Base-by-base conservation (phyloP, 1,139 yeast genomes). In the Protomyces gravidus region DNA sequence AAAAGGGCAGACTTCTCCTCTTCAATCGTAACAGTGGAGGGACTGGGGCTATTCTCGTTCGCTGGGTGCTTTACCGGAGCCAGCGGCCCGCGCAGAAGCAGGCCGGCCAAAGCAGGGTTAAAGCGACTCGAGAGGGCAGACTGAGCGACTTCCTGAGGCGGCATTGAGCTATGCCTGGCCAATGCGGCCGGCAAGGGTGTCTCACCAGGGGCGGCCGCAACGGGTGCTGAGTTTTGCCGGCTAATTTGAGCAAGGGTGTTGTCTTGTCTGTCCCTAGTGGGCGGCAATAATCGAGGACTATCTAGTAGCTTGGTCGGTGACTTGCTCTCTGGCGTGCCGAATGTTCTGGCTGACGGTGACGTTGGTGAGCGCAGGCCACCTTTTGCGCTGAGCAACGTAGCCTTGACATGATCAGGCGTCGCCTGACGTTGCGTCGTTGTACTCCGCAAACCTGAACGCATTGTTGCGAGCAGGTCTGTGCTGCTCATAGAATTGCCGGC, bases 291-390 rank as follows among this genome's bases (percentile, higher is more conserved):
- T 2, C 25, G 42, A 19, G 42, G 42, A 23, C 42, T 36, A 7
- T 36, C 23, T 2, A 7, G 11, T 9, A 36, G 21, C 9, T 36
- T 36, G 21, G 11, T 17, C 23, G 42, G 42, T 17, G 42, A 15
- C 19, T 4, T 2, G 4, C 23, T 36, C 21, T n/a, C 42, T 1
- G 21, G 11, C 5, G 21, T 17, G 42, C 42, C 42, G 9, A 17
- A 36, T 17, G 42, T 36, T 23, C 7, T 36, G 42, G 19, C 9
- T 4, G 42, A 19, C 9, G 42, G 42, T 7, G 42, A 36, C 21
- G 25, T 36, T n/a, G 47, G 47, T 11, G 47, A 45, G 15, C 47
- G 47, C 5, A 45, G 30, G 4, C 47, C 30, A 45, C 30, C 27
- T 45, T 45, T 45, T 13, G 47, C 47, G 26, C 26, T 15, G 28